Conservation (phyloP, 768 basidiomycete genomes). For the Tylopilus felleus region DNA sequence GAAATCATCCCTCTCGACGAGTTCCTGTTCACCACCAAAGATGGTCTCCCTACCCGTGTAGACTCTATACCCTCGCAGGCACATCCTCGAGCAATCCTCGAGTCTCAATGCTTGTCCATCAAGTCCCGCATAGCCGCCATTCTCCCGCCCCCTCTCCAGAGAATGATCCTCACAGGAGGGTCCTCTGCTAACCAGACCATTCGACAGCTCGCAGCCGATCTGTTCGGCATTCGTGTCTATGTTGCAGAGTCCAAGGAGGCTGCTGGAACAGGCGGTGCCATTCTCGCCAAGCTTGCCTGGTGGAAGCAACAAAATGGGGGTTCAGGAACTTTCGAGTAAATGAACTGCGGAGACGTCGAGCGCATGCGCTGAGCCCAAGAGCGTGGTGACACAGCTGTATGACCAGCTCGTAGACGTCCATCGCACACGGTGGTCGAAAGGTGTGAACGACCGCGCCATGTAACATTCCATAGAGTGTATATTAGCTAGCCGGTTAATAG, state of each 20-base stretch:
- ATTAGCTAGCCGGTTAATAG: background rate
- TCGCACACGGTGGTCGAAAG: slow-evolving; percentile 2
- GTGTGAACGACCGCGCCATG: background rate
- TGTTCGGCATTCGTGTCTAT: slow-evolving; percentile 5
- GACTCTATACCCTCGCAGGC: slow-evolving; percentile 4
- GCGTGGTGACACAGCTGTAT: background rate
- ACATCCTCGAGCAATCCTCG: slow-evolving; percentile 5
- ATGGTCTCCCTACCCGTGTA: background rate
- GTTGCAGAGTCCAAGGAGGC: slow-evolving; percentile 8
- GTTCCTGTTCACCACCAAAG: background rate
- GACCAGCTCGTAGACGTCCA: slow-evolving; percentile 3
- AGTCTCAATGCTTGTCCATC: slow-evolving; percentile 11
- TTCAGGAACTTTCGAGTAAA: slow-evolving; percentile 3
- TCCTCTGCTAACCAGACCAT: slow-evolving; percentile 9
- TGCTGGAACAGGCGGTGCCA: slow-evolving; percentile 2
- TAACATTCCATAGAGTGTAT: background rate
- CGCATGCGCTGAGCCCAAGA: slow-evolving; percentile 6
- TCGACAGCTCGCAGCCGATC: slow-evolving; percentile 5
- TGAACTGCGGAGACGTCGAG: background rate
- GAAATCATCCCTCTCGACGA: slow-evolving; percentile 9
- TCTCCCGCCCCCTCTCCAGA: slow-evolving; percentile 3
- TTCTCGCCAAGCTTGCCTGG: slow-evolving; percentile 10
- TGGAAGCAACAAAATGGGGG: slow-evolving; percentile 3
- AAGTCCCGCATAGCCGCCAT: slow-evolving; percentile 9
- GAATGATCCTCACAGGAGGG: slow-evolving; percentile 7